phyloP scores from a whole-genome alignment of 768 basidiomycete species.

The Leccinum broughii region DNA sequence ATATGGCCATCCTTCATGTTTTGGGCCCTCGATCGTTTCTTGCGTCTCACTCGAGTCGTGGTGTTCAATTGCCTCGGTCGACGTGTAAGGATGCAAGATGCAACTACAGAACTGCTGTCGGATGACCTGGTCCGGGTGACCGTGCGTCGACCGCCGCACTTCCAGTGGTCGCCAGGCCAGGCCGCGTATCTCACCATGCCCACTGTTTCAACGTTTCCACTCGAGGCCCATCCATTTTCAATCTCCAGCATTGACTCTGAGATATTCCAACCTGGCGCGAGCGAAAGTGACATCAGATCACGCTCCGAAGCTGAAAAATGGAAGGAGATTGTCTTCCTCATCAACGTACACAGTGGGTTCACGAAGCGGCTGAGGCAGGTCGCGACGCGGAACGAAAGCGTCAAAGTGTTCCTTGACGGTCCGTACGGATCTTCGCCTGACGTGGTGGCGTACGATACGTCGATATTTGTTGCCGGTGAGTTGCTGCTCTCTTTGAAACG shows the following conservation, averaged over 20 bases:
- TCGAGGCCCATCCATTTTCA: slow-evolving; percentile 64
- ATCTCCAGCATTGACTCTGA: slow-evolving; percentile 46
- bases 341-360: slow-evolving; percentile 60
- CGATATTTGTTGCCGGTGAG: slow-evolving; percentile 52
- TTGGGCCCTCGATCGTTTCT: slow-evolving; percentile 47
- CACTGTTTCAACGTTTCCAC: slow-evolving; percentile 41
- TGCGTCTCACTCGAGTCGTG: slow-evolving; percentile 48
- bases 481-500: neutral
- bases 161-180: slow-evolving; percentile 58
- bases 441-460: slow-evolving; percentile 43
- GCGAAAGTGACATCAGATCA: neutral
- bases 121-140: slow-evolving; percentile 49
- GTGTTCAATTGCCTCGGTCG: slow-evolving; percentile 41
- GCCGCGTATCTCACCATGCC: slow-evolving; percentile 53
- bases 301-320: slow-evolving; percentile 11
- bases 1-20: slow-evolving; percentile 34
- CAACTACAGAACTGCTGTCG: slow-evolving; percentile 44
- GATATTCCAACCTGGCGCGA: slow-evolving; percentile 12
- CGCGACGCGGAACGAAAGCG: slow-evolving; percentile 30
- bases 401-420: slow-evolving; percentile 57
- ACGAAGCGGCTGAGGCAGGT: slow-evolving; percentile 47
- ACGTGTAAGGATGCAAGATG: slow-evolving; percentile 34
- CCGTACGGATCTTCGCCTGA: slow-evolving; percentile 52
- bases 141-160: slow-evolving; percentile 44
- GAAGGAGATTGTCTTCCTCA: slow-evolving; percentile 55